Base-by-base conservation (phyloP, 441 rosid genomes). In the Populus tomentosa region DNA sequence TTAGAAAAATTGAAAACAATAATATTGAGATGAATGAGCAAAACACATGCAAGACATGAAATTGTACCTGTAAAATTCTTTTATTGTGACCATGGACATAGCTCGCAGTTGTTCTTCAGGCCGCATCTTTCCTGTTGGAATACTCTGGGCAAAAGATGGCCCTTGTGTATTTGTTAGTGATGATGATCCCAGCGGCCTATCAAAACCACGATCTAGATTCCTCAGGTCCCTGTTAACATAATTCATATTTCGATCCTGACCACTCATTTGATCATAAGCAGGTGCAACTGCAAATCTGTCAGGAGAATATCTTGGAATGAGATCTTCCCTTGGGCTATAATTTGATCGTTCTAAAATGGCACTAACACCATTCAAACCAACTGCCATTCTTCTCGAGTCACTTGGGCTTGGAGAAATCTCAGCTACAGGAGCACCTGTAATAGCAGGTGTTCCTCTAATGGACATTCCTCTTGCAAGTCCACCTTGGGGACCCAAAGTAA, bases 381-480 rank as follows among this genome's bases (percentile, higher is more conserved):
- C 76, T 42, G 85, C 53, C 73, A 73, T 83, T 86, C 95, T 90
- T 83, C 90, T 91, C 9, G 87, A 77, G 70, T 95, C 97, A 59
- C 87, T 89, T 50, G 83, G 70, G 64, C 81, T 75, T 14, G 85
- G 78, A 76, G 95, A 80, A 67, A 78, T 74, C 83, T 92, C 98
- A 77, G 85, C 78, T 30, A 84, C 35, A 72, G 82, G 75, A 81
- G 83, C 26, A 71, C 84, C 79, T 26, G 87, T 69, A 80, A 79
- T 84, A 56, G 86, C 81, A 62, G 86, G 80, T 14, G 89, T 81
- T 78, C 91, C 95, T 85, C 97, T 88, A 69, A 77, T 84, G 66
- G 98, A 92, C 95, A 94, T 90, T 79, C 98, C 97, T 82, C 93
- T 89, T 23, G 92, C 97, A 81, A 97, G 99, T 67, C 98, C 99